Evolutionary conservation across 345 rosid species (phyloP), one percentile per base, ranked within the genome.

Genomic region (Passiflora organensis): DNA sequence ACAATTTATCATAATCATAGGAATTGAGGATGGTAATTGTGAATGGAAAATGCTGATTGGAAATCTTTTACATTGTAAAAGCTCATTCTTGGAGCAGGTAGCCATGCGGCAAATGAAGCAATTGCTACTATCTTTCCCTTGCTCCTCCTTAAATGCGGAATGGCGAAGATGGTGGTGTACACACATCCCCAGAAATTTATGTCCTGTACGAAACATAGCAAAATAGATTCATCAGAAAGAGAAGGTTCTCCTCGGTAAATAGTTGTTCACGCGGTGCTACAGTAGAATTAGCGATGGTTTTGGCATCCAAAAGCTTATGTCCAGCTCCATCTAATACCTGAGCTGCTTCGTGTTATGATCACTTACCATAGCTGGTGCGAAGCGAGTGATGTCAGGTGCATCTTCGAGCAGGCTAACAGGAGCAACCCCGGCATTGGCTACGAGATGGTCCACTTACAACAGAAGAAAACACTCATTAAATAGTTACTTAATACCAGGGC

Each of bases 401-500:
- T 81, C 81, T 68, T 79, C 84, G 19, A 88, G 70, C 66, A 78
- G 46, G 73, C 66, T 68, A 36, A 75, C 28, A 1, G 85, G 67
- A 58, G 50, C 56, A 61, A 83, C 70, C 41, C 94, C 91, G 10
- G 91, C 83, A 56, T 72, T 76, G 28, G 77, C 66, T 59, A 82
- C 93, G 51, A 81, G 68, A 67, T 85, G 94, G 58, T 85, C 89
- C 85, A 81, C 84, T 81, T 77, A 32, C n/a, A 3, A 1, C 48
- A 24, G 17, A 3, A 28, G 5, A 32, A 6, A 23, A 42, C 11
- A 45, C 8, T 48, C 58, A 58, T 17, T 15, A 43, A 49, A 8
- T n/a, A 34, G 8, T 17, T 19, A 6, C n/a, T 43, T 18, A 43
- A n/a, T n/a, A 28, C 34, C 34, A 8, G 34, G 3, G 8, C 34